Conservation (phyloP, 2,329 filamentous ascomycete genomes). For the Acephala macrosclerotiorum region DNA sequence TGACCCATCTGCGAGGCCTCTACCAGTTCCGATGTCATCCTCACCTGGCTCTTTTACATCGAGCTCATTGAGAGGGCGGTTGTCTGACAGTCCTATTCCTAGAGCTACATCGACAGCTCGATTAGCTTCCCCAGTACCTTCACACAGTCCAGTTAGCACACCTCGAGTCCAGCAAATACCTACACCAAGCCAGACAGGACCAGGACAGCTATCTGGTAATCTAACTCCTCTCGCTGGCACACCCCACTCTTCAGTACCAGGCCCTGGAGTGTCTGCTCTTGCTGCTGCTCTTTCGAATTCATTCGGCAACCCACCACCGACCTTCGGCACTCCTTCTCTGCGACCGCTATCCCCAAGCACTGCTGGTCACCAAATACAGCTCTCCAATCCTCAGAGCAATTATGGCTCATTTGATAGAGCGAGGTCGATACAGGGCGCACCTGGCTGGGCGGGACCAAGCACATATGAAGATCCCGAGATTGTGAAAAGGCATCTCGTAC, state of each 20-base stretch:
- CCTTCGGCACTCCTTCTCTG: slow-evolving; percentile 70
- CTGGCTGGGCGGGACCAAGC: slow-evolving; percentile 56
- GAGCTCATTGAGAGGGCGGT: slow-evolving; percentile 47
- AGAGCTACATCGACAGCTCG: slow-evolving; percentile 67
- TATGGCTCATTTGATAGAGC: slow-evolving; percentile 87
- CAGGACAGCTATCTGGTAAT: slow-evolving; percentile 46
- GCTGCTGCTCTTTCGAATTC: slow-evolving; percentile 85
- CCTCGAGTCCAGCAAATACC: slow-evolving; percentile 58
- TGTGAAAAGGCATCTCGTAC: slow-evolving; percentile 86
- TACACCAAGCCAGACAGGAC: slow-evolving; percentile 50
- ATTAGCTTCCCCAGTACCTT: slow-evolving; percentile 63
- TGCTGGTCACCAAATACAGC: slow-evolving; percentile 48
- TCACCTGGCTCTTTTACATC: slow-evolving; percentile 58
- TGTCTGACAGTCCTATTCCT: slow-evolving; percentile 56
- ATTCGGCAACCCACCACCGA: slow-evolving; percentile 72
- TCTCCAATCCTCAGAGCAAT: slow-evolving; percentile 66
- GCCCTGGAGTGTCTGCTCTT: slow-evolving; percentile 86
- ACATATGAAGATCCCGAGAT: slow-evolving; percentile 91
- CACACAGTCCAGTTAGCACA: slow-evolving; percentile 51
- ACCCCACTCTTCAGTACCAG: slow-evolving; percentile 65
- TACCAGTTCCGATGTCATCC: slow-evolving; percentile 52
- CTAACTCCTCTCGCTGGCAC: slow-evolving; percentile 71
- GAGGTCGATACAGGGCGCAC: slow-evolving; percentile 51
- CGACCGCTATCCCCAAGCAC: slow-evolving; percentile 64
- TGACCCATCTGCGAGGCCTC: slow-evolving; percentile 43